A percentile compares a stretch with the other conserved stretches of the same genome.
These are phyloP conservation scores for Colletotrichum sp. DNA, from an alignment of 2,329 filamentous ascomycete species.

Conservation along the genomic window DNA sequence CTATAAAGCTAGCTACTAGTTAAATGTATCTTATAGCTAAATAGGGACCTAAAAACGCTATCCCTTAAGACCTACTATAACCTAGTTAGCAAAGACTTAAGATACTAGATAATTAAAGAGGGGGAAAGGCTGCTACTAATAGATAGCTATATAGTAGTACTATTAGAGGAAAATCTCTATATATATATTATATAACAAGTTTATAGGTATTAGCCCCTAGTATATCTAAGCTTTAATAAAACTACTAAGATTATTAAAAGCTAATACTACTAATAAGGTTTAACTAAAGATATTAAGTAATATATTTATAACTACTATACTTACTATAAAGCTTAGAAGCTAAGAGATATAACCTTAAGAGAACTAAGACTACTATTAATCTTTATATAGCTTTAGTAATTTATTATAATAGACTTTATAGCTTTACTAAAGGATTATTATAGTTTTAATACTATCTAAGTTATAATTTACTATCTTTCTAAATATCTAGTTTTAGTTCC, in stretches of 20 bases:
- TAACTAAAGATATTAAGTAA: not conserved
- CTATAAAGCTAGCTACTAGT: too few relatives aligned
- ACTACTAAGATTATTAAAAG: not conserved
- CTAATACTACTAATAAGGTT: not conserved
- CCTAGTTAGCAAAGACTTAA: not conserved
- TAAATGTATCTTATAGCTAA: too few relatives aligned
- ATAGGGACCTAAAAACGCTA: not conserved
- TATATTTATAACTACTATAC: not conserved
- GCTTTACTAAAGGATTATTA: not conserved
- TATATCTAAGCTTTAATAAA: not conserved
- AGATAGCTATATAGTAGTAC: not conserved
- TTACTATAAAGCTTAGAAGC: not conserved
- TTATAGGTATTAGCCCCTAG: not conserved
- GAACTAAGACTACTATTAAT: accelerated
- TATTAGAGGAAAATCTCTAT: not conserved
- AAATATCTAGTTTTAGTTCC: not conserved
- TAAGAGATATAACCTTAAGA: not conserved
- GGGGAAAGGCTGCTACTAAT: not conserved
- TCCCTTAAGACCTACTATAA: accelerated
- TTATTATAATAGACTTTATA: not conserved
- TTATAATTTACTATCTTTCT: not conserved
- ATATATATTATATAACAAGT: not conserved
- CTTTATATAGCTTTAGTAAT: not conserved
- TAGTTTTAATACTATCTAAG: not conserved
- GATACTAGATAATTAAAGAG: not conserved